Percentiles rank a stretch among this genome's conserved stretches.
These are phyloP conservation scores for Vickermania spadyakhi DNA, from an alignment of 208 protist genomes.

Conservation along the genomic window DNA sequence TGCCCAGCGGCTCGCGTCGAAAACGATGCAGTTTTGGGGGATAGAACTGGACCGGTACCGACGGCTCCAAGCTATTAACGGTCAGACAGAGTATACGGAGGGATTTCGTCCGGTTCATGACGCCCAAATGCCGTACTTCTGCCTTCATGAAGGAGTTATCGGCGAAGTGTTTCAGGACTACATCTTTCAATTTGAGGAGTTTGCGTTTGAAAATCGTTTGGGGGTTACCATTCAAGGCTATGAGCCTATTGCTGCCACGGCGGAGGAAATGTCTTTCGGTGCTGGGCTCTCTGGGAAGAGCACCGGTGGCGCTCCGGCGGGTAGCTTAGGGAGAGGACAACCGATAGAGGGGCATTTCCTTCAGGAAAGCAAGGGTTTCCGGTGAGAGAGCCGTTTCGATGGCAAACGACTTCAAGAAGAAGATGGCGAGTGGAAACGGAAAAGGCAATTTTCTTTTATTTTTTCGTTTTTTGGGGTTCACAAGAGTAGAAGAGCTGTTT, in stretches of 20 bases:
- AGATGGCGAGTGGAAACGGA: too few relatives aligned
- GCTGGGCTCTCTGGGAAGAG: conserved; percentile 5
- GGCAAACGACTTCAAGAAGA: too few relatives aligned
- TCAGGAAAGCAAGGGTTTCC: conserved; percentile 67
- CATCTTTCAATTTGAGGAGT: conserved; percentile 86
- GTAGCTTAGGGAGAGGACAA: conserved; percentile 29
- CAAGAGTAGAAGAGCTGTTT: too few relatives aligned
- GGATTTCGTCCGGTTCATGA: conserved; percentile 80
- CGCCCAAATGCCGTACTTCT: conserved; percentile 82
- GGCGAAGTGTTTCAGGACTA: conserved; percentile 75
- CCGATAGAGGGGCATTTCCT: conserved; percentile 73
- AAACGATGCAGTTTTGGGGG: conserved; percentile 81
- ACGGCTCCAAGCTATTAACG: conserved; percentile 82
- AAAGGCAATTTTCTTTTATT: too few relatives aligned
- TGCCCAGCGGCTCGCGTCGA: conserved; percentile 57
- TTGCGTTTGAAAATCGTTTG: conserved; percentile 80
- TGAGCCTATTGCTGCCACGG: conserved; percentile 42
- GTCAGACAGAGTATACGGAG: conserved; percentile 70
- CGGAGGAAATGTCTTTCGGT: conserved; percentile 56
- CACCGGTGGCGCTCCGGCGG: conserved; percentile 11
- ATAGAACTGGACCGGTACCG: conserved; percentile 83
- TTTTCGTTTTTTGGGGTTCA: too few relatives aligned
- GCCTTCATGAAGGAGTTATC: conserved; percentile 76
- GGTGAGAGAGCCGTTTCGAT: too few relatives aligned
- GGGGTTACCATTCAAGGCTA: conserved; percentile 74